phyloP scores from a whole-genome alignment of 352 stramenopile species.

The Pythium apleroticum region DNA sequence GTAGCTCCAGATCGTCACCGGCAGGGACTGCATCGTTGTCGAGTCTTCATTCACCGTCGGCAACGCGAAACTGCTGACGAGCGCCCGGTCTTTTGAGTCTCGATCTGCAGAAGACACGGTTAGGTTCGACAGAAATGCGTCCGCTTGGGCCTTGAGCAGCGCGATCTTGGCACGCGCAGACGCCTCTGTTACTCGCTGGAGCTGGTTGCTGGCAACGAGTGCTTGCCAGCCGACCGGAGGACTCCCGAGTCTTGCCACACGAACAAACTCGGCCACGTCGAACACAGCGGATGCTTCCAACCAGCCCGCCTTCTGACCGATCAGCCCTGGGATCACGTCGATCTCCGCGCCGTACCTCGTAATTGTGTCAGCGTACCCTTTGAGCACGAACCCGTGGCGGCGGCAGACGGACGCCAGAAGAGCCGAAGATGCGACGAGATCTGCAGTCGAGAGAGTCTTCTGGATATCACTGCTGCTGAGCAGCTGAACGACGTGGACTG shows the following conservation, averaged over 20 bases:
- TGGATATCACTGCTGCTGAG: constrained; percentile 26
- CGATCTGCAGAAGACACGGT: background rate
- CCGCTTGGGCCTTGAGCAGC: constrained; percentile 3
- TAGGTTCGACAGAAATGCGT: constrained; percentile 3
- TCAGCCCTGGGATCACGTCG: constrained; percentile 23
- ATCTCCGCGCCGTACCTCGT: background rate
- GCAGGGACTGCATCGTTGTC: constrained; percentile 4
- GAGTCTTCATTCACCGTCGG: constrained; percentile 22
- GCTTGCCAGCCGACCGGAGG: constrained; percentile 20
- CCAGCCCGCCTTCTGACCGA: constrained; percentile 21
- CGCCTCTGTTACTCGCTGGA: background rate
- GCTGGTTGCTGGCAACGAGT: background rate
- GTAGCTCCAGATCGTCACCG: constrained; percentile 24
- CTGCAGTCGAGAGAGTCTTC: constrained; percentile 2
- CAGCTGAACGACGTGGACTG: constrained; percentile 64
- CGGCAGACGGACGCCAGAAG: constrained; percentile 10
- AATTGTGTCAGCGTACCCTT: constrained; percentile 2
- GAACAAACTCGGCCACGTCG: constrained; percentile 20
- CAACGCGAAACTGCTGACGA: constrained; percentile 54
- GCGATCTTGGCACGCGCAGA: constrained; percentile 13
- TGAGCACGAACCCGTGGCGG: constrained; percentile 16
- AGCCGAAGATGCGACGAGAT: constrained; percentile 9
- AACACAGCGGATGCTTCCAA: constrained; percentile 15
- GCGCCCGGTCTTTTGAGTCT: constrained; percentile 33
- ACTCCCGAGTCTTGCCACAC: constrained; percentile 9